Evolutionary conservation across 495 filamentous ascomycete genomes (phyloP), one percentile per base, ranked within the genome.

Genomic region (Talaromyces borbonicus): DNA sequence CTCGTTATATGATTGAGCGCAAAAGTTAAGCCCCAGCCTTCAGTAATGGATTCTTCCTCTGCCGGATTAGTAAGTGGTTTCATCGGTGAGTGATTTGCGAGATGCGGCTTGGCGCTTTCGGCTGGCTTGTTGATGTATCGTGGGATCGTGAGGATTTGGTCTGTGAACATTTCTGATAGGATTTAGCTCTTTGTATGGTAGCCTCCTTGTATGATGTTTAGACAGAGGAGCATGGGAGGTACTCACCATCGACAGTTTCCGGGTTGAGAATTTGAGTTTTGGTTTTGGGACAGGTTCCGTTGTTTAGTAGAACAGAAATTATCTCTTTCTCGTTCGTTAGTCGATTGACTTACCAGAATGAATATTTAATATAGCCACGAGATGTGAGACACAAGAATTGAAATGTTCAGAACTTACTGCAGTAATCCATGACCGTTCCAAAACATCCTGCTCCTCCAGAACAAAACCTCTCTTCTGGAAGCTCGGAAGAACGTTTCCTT

Each of bases 11-110:
- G 30, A 40, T 51, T 72, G 36, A 82, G 50, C 59, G 78, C 67
- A 52, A 79, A 79, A 0, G 68, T 71, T 16, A 83, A 52, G 0
- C 78, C 79, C 77, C 77, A 81, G 20, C 79, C 79, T 52, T 80
- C 74, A 4, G 73, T 63, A 48, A 72, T 59, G 24, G 71, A 64
- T 5, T 61, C 62, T 4, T 64, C 51, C 27, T 72, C 62, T 4
- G 74, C 74, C 4, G 38, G 12, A 0, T 35, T 15, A n/a, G 31
- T 4, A 4, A 41, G 38, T 53, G 81, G 76, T 14, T 80, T 18
- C 12, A 72, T 71, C 3, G 63, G 51, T 5, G 62, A 37, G 8
- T 55, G 42, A 54, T 72, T 72, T 9, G 67, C 68, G n/a, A 74
- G 60, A 25, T 73, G 63, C 4, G 71, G 64, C 50, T 75, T 79